Evolutionary conservation across 331 rosid species (phyloP), one percentile per base, ranked within the genome.

Genomic region (Rosa hybrid): DNA sequence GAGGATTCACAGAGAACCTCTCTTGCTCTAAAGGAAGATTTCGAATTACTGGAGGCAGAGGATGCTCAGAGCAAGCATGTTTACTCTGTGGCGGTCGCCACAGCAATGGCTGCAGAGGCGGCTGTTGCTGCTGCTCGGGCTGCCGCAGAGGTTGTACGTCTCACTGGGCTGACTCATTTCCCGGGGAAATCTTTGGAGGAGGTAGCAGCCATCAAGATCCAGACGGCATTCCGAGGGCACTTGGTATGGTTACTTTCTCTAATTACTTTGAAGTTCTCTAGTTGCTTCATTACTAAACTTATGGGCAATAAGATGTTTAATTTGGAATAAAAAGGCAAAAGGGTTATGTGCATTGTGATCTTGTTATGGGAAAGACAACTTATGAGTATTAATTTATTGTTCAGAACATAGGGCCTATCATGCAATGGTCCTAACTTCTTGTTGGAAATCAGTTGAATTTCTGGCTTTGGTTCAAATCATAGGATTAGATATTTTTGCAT

Each of bases 91-190:
- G 95, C 92, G 49, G 80, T 92, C 60, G 98, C 97, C 81, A 87
- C 97, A 3, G 94, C 96, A 0, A 92, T 84, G 14, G 98, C 97
- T 7, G 94, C 98, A 0, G 97, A 92, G 74, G 99, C 96, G 0
- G 98, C 99, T 8, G 98, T 83, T 38, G 94, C 97, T 42, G 94
- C 96, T 8, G 94, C 90, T 69, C 88, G 87, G 77, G 91, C 94
- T 54, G 97, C 97, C 0, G 97, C 90, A 4, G 97, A 86, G 89
- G 93, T 83, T 56, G 83, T 86, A 72, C 91, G 94, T 62, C 88
- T 80, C 76, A 80, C 86, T 1, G 74, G 42, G 4, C 21, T 51
- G 44, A 57, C 92, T 27, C 77, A 73, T 63, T 39, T 13, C 63
- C 34, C 27, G 41, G 89, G 86, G 21, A 88, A 84, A 65, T 21